phyloP scores from a whole-genome alignment of 345 rosid species.

The Cardamine resedifolia region DNA sequence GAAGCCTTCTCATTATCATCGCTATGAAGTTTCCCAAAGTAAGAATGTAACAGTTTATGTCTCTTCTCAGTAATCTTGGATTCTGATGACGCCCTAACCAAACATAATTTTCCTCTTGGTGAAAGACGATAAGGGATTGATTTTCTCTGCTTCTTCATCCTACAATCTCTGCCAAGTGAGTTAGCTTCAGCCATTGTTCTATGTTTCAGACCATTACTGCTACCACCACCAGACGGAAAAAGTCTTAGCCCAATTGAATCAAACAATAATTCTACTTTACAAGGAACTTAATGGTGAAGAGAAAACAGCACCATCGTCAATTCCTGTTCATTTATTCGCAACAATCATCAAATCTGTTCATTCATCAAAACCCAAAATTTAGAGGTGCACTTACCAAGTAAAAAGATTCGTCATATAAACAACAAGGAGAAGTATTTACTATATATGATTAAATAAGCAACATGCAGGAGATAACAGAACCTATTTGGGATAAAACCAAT shows the following conservation, averaged over 20 bases:
- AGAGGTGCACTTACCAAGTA: too few species aligned
- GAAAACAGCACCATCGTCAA: conserved; percentile 58
- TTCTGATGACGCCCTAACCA: conserved; percentile 37
- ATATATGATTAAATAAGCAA: not conserved
- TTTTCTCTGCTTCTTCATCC: conserved; percentile 18
- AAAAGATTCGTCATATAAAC: too few species aligned
- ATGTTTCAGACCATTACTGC: conserved; percentile 27
- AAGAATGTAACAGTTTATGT: conserved; percentile 60
- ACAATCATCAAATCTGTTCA: conserved; percentile 4
- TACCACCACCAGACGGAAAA: conserved; percentile 21
- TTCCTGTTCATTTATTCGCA: not conserved
- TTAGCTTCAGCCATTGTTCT: conserved; percentile 16
- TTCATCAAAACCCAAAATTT: not conserved
- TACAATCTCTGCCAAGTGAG: conserved; percentile 7
- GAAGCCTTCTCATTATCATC: conserved; percentile 34
- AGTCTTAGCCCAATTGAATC: conserved; percentile 32
- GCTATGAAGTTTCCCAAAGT: conserved; percentile 55
- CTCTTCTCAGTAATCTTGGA: conserved; percentile 38
- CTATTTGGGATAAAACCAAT: not conserved
- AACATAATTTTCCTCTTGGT: conserved; percentile 21
- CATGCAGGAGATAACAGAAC: not conserved
- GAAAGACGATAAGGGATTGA: conserved; percentile 23
- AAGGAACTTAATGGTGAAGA: conserved; percentile 46
- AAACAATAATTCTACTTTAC: conserved; percentile 30
- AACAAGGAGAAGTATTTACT: too few species aligned